Evolutionary conservation across 2,329 filamentous ascomycete species (phyloP).

Genomic region (Colletotrichum siamense): DNA sequence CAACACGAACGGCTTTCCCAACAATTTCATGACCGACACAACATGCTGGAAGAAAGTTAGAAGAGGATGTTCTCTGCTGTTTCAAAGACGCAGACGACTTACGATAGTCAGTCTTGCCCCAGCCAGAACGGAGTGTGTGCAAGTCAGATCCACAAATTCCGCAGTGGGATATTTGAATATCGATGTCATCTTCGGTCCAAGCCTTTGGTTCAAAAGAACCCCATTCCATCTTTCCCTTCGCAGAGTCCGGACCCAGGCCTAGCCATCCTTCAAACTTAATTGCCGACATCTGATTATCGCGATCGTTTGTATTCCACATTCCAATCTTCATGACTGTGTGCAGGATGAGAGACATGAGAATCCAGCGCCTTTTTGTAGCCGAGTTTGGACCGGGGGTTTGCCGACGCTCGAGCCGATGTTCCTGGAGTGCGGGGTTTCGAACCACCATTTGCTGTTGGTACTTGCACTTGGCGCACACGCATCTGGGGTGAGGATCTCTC

Average conservation of each 20-base stretch:
- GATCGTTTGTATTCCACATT: not conserved
- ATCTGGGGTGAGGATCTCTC: not conserved
- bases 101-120: slow-evolving; percentile 47
- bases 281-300: slow-evolving; percentile 38
- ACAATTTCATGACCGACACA: slow-evolving; percentile 71
- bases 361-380: not conserved
- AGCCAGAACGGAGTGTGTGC: slow-evolving; percentile 62
- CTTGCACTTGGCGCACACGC: not conserved
- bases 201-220: slow-evolving; percentile 63
- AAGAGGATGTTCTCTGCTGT: not conserved
- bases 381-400: not conserved
- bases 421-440: not conserved
- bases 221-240: slow-evolving; percentile 60
- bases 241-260: slow-evolving; percentile 42
- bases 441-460: not conserved
- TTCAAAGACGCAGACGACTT: slow-evolving; percentile 17
- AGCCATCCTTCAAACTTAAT: slow-evolving; percentile 56
- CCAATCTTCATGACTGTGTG: not conserved
- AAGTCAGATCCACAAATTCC: slow-evolving; percentile 69
- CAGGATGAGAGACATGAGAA: not conserved
- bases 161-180: slow-evolving; percentile 70
- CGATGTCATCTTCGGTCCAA: slow-evolving; percentile 69
- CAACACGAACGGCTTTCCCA: slow-evolving; percentile 60
- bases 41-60: slow-evolving; percentile 36
- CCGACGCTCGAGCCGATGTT: not conserved